Base-by-base conservation (phyloP, 768 basidiomycete genomes). In the Plicaturopsis crispa region DNA sequence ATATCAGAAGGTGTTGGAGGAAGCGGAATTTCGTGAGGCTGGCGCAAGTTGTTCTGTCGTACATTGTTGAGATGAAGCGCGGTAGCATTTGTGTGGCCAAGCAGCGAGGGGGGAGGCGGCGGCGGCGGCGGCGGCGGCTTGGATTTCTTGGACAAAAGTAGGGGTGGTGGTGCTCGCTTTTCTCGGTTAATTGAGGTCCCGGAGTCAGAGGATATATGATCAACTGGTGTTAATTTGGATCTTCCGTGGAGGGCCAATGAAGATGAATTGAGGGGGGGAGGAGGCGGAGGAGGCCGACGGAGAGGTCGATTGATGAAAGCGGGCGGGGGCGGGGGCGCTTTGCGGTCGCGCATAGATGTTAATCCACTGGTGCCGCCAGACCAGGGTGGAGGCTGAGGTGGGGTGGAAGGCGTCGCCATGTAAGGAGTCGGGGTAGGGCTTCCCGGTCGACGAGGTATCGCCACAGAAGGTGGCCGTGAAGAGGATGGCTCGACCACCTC, bases 1-100 rank as follows among this genome's bases (percentile, higher is more conserved):
- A n/a, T n/a, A 23, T 58, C 50, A 34, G 59, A 42, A 4, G 66
- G 66, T 31, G 63, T 67, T 21, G 51, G 40, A 16, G 68, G 68
- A 18, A 69, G 54, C 8, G 64, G 63, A 1, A 62, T 63, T 4
- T 56, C 58, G 18, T 64, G 35, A 8, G 62, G 63, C 18, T 50
- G 52, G 37, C 63, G 61, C 21, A 63, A 48, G 19, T 58, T 45
- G n/a, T n/a, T n/a, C n/a, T n/a, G n/a, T n/a, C n/a, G n/a, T n/a
- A n/a, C n/a, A n/a, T n/a, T n/a, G n/a, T n/a, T n/a, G n/a, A n/a
- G n/a, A n/a, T n/a, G n/a, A 17, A 35, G 12, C 10, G 38, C 12
- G 32, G 33, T n/a, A n/a, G n/a, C n/a, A n/a, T n/a, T n/a, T n/a
- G n/a, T n/a, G n/a, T n/a, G n/a, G n/a, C n/a, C n/a, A n/a, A 52